phyloP scores from a whole-genome alignment of 1,139 yeast genomes.

The Cylindricascospora bacillispora region DNA sequence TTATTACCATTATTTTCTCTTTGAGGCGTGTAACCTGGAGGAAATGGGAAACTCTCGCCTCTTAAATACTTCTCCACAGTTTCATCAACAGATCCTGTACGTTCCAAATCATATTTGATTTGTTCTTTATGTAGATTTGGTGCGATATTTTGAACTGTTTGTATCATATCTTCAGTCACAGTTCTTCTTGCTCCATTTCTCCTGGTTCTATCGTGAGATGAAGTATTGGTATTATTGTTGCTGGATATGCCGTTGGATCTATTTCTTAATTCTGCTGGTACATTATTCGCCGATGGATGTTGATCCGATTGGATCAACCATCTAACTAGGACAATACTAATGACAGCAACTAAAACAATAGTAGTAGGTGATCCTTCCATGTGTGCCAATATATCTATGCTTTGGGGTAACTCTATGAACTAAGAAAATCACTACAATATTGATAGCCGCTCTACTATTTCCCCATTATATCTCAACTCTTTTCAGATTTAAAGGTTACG shows the following conservation, averaged over 20 bases:
- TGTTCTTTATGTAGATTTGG: slow-evolving; percentile 57
- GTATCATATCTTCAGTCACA: slow-evolving; percentile 67
- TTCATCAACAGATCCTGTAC: slow-evolving; percentile 60
- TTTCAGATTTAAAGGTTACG: too few species aligned
- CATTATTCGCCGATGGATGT: slow-evolving; percentile 3
- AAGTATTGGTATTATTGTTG: not conserved
- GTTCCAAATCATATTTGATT: slow-evolving; percentile 45
- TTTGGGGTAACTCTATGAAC: too few species aligned
- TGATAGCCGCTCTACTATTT: too few species aligned
- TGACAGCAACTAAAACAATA: slow-evolving; percentile 8
- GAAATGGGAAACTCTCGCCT: slow-evolving; percentile 50
- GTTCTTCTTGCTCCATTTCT: slow-evolving; percentile 36
- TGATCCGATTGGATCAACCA: slow-evolving; percentile 15
- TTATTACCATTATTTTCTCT: not conserved
- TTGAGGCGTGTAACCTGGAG: slow-evolving; percentile 31
- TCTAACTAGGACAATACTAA: slow-evolving; percentile 11
- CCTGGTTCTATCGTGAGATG: not conserved
- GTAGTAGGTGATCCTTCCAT: slow-evolving; percentile 11
- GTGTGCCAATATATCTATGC: too few species aligned
- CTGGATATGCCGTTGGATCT: not conserved
- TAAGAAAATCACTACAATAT: too few species aligned
- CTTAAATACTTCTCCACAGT: slow-evolving; percentile 60
- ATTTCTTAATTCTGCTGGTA: not conserved
- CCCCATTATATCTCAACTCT: too few species aligned
- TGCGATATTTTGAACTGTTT: slow-evolving; percentile 66